Base-by-base conservation (phyloP, 768 basidiomycete genomes). In the Amanita exitialis region DNA sequence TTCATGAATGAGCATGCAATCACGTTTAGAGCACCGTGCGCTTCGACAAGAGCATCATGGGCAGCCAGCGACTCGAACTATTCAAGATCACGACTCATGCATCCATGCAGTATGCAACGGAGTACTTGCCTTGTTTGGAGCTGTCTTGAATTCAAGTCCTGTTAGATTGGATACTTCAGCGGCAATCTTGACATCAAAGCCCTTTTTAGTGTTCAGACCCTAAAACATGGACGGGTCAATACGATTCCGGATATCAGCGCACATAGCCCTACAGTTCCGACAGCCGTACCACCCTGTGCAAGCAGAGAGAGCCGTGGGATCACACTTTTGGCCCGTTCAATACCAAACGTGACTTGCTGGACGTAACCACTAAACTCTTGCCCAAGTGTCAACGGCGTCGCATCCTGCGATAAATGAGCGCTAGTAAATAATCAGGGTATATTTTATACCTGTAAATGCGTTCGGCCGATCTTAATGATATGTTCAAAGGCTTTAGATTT, bases 351-450 rank as follows among this genome's bases (percentile, higher is more conserved):
- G 51, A 98, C 66, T 68, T 99, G 96, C 64, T 93, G 89, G 15
- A 93, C 96, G 69, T 99, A 99, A 32, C 96, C 96, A 52, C 88
- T 90, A 71, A 99, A 98, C 71, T 99, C 96, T 72, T 98, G 96
- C 13, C 96, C 96, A 36, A 99, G 82, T 13, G 96, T 97, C 57
- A 99, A 69, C 10, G 96, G 96, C 0, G 96, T 98, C 3, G 96
- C 96, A 67, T 99, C 96, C 85, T 96, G 63, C 32, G 18, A 32
- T 41, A 16, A 50, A 45, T 50, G 49, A 51, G 46, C 48, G 34
- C 3, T 2, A 42, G 2, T 36, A 30, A 38, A 35, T n/a, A 1
- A 8, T 32, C 20, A 13, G 20, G 35, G 28, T 21, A 20, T 25
- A 28, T 38, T 10, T 7, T 55, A 23, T 27, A 80, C 86, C 74